Conservation (phyloP, 345 rosid species). For the Euphorbia lathyris region DNA sequence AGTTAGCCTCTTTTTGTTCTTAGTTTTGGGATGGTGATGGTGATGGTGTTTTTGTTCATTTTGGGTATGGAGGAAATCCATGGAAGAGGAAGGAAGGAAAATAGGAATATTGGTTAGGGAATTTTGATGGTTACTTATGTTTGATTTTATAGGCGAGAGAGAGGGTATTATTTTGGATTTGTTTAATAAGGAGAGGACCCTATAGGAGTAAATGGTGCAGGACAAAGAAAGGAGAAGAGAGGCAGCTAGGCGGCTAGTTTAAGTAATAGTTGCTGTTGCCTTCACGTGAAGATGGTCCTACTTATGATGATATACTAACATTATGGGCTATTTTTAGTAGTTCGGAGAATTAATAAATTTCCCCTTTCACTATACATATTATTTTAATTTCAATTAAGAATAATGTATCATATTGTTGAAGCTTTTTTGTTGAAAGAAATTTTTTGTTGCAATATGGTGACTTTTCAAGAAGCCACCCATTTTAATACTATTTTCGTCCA, state of each 20-base stretch:
- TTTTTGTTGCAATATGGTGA: too few species aligned
- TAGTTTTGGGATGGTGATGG: constrained; percentile 14
- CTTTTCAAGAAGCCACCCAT: too few species aligned
- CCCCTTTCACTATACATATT: neutral
- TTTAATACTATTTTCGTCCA: too few species aligned
- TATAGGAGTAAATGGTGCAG: neutral
- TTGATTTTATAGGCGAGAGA: neutral
- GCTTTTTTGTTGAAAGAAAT: too few species aligned
- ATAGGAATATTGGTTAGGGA: too few species aligned
- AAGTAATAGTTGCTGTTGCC: neutral
- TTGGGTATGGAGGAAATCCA: constrained; percentile 25
- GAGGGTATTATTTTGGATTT: neutral
- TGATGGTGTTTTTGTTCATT: constrained; percentile 26
- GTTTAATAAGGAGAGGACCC: constrained; percentile 4
- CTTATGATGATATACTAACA: neutral
- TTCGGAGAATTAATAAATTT: neutral
- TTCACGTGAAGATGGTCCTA: constrained; percentile 30
- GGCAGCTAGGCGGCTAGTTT: constrained; percentile 18
- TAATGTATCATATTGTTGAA: neutral
- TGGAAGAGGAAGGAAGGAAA: neutral
- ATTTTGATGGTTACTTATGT: neutral
- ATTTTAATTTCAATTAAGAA: too few species aligned
- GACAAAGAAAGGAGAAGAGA: neutral
- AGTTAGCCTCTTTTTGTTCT: constrained; percentile 61
- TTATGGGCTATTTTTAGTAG: neutral